Conservation (phyloP, 1,284 basidiomycete species). For the Bjerkandera adusta region DNA sequence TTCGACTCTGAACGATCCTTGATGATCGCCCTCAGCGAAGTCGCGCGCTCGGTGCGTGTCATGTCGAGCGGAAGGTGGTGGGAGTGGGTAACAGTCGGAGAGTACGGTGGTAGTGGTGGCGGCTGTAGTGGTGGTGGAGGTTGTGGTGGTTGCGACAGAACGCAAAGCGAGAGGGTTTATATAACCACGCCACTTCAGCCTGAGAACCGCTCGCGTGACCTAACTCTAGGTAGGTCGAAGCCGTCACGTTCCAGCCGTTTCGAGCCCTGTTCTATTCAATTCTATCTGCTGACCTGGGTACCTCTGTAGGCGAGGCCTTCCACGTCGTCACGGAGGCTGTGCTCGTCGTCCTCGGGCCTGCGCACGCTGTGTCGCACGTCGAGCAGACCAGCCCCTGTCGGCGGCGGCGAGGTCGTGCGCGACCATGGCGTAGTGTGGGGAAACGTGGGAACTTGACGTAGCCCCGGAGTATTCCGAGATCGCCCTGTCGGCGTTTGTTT, state of each 20-base stretch:
- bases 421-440: background rate
- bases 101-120: background rate
- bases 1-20: conserved; percentile 81
- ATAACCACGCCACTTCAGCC: conserved; percentile 12
- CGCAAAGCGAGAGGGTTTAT: conserved; percentile 9
- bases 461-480: background rate
- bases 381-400: background rate
- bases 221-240: background rate
- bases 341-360: background rate
- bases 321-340: background rate
- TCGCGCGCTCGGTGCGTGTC: conserved; percentile 77
- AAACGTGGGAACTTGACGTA: conserved; percentile 5
- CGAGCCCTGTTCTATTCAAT: conserved; percentile 9
- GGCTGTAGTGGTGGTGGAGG: conserved; percentile 3
- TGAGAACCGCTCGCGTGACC: conserved; percentile 15
- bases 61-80: conserved; percentile 45
- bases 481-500: too few relatives aligned
- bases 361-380: background rate
- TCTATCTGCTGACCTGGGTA: conserved; percentile 1
- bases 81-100: conserved; percentile 2
- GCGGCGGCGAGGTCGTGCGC: background rate
- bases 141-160: conserved; percentile 5
- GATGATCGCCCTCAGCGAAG: conserved; percentile 70
- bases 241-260: conserved; percentile 14
- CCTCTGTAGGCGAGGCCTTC: background rate